Conservation (phyloP, 1,139 yeast species). For the Saccharomyces hybrid region DNA sequence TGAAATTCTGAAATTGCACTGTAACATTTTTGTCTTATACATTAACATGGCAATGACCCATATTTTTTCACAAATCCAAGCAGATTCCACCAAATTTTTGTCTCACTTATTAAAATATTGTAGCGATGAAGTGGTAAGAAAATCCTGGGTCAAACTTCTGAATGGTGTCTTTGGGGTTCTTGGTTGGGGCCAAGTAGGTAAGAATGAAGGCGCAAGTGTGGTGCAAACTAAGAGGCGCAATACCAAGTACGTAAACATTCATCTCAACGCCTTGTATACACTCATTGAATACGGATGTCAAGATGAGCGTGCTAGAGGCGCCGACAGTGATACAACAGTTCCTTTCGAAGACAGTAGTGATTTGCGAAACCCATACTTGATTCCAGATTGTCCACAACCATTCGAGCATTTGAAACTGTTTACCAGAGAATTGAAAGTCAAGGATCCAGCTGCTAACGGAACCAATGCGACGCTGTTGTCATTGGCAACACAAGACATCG, state of each 20-base stretch:
- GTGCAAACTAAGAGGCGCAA: constrained; percentile 20
- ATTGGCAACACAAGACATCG: constrained; percentile 33
- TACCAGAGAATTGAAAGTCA: constrained; percentile 33
- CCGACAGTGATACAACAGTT: constrained; percentile 5
- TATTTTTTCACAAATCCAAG: constrained; percentile 64
- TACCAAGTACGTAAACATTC: constrained; percentile 13
- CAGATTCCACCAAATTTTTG: constrained; percentile 60
- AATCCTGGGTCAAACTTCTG: constrained; percentile 53
- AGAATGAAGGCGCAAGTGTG: constrained; percentile 17
- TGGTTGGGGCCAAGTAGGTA: constrained; percentile 44
- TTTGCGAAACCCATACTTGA: constrained; percentile 42
- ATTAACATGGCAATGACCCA: constrained; percentile 95
- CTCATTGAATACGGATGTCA: constrained; percentile 41
- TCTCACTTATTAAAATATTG: constrained; percentile 43
- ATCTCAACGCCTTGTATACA: constrained; percentile 39
- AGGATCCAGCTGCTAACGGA: constrained; percentile 9
- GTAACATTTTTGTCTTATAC: constrained; percentile 59
- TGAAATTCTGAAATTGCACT: constrained; percentile 58
- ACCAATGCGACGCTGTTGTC: constrained; percentile 10
- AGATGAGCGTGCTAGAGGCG: constrained; percentile 9
- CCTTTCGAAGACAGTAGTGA: constrained; percentile 13
- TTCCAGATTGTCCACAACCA: constrained; percentile 53
- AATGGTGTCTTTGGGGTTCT: constrained; percentile 50
- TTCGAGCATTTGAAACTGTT: constrained; percentile 52
- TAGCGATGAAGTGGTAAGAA: constrained; percentile 44